Percentiles rank a stretch among this genome's conserved stretches.
Conservation (phyloP, 139 green algal species). For the Volvox reticuliferus region DNA sequence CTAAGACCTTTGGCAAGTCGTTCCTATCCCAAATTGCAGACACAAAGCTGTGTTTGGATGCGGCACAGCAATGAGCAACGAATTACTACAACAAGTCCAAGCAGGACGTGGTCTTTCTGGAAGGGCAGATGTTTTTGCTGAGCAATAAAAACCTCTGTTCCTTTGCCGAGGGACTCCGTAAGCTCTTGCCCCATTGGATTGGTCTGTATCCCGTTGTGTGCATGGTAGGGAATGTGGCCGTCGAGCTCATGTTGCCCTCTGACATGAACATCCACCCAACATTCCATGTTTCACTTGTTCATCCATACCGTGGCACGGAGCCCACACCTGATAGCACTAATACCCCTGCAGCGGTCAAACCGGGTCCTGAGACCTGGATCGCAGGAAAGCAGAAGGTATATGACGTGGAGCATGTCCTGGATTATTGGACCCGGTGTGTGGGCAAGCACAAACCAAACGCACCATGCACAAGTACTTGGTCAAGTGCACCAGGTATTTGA, state of each 20-base stretch:
- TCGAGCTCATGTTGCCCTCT: not conserved
- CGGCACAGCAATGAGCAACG: not conserved
- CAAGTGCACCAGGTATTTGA: not conserved
- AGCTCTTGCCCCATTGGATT: not conserved
- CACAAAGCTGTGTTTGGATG: not conserved
- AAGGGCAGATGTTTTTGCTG: not conserved
- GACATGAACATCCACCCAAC: conserved; percentile 1
- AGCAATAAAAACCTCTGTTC: not conserved
- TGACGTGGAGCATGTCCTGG: not conserved
- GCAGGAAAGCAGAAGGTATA: not conserved
- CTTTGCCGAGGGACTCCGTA: not conserved
- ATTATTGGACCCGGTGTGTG: not conserved
- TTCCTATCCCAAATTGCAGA: not conserved
- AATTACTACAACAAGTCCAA: not conserved
- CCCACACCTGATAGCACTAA: not conserved
- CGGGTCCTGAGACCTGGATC: not conserved
- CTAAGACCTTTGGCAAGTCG: not conserved
- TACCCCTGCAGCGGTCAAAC: not conserved
- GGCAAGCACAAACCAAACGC: not conserved
- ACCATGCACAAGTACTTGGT: conserved; percentile 4
- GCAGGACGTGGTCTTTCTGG: not conserved
- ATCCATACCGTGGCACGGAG: not conserved
- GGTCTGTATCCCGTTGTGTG: not conserved
- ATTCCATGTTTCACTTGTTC: not conserved
- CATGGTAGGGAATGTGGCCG: not conserved